phyloP scores from a whole-genome alignment of 164 flowering plant species.

The Hamamelis virginiana region DNA sequence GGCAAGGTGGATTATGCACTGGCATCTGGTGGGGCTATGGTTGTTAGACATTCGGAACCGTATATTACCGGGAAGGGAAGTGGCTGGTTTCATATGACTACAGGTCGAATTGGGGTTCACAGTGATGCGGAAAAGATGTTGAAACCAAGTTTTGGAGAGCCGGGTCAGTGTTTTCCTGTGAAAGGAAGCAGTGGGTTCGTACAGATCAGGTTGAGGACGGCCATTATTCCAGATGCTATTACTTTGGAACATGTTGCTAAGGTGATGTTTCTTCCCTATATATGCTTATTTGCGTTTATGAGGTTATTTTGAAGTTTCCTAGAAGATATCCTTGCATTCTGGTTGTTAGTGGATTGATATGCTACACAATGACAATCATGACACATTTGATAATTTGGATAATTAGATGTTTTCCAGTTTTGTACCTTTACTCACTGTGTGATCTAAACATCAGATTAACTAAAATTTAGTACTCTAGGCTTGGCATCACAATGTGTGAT shows the following conservation, averaged over 20 bases:
- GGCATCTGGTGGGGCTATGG: slow-evolving; percentile 61
- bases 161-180: slow-evolving; percentile 83
- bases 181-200: slow-evolving; percentile 77
- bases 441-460: no score
- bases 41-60: slow-evolving; percentile 70
- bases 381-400: no score
- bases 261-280: slow-evolving; percentile 37
- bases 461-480: no score
- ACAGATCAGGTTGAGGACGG: slow-evolving; percentile 57
- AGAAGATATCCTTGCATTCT: neutral
- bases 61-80: slow-evolving; percentile 26
- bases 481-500: no score
- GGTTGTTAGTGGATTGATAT: no score
- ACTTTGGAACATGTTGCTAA: slow-evolving; percentile 88
- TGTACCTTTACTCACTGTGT: no score
- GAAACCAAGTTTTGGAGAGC: slow-evolving; percentile 90
- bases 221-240: slow-evolving; percentile 75
- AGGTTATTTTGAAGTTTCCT: neutral
- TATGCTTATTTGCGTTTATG: neutral
- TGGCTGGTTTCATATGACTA: slow-evolving; percentile 26
- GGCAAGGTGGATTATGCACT: slow-evolving; percentile 83
- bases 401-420: no score
- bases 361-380: no score
- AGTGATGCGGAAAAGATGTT: slow-evolving; percentile 57
- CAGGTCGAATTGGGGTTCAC: slow-evolving; percentile 30